These are phyloP conservation scores for Podospora sp. DNA, from an alignment of 495 filamentous ascomycete genomes.

Conservation along the genomic window DNA sequence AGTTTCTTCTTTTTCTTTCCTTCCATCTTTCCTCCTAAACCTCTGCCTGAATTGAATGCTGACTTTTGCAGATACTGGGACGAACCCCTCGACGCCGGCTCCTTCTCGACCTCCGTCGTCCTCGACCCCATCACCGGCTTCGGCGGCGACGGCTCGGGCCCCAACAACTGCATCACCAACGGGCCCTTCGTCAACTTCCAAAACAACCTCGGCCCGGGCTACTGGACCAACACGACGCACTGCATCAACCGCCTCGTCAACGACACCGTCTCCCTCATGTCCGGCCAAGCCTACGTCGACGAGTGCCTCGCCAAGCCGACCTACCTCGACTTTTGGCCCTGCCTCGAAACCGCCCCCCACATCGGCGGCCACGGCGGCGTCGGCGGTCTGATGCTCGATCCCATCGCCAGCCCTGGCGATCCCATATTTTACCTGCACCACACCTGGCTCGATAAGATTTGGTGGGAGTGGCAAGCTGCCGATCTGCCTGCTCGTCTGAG, in stretches of 20 bases:
- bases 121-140: conserved; percentile 43
- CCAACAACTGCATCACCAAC: conserved; percentile 37
- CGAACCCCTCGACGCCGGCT: conserved; percentile 44
- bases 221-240: conserved; percentile 30
- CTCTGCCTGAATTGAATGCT: no score
- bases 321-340: not conserved
- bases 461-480: conserved; percentile 15
- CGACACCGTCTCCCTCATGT: conserved; percentile 3
- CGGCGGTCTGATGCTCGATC: conserved; percentile 22
- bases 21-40: not conserved
- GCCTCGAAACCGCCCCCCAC: conserved; percentile 31
- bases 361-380: conserved; percentile 40
- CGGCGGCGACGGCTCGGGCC: conserved; percentile 38
- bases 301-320: not conserved
- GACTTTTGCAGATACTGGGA: conserved; percentile 48
- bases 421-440: conserved; percentile 19
- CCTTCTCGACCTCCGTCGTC: conserved; percentile 35
- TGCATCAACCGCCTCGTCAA: conserved; percentile 40
- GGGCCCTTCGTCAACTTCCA: conserved; percentile 39
- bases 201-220: conserved; percentile 34
- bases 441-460: conserved; percentile 15
- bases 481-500: not conserved
- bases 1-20: not conserved
- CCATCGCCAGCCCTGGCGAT: not conserved
- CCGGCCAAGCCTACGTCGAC: conserved; percentile 10